Evolutionary conservation across 495 filamentous ascomycete species (phyloP).

Genomic region (Articulospora tetracladia): DNA sequence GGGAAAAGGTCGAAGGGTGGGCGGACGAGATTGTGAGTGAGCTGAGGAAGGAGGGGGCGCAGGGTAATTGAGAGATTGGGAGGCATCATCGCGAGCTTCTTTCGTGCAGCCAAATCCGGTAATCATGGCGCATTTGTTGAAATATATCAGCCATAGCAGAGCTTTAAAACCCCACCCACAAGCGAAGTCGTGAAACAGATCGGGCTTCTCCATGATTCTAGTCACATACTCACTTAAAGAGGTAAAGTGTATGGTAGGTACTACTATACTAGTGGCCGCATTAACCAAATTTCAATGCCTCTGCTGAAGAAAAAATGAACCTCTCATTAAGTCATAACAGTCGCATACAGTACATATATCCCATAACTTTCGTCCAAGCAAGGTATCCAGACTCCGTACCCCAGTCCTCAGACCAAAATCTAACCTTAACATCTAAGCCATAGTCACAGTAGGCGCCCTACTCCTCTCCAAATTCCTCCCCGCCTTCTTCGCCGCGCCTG

Average conservation of each 20-base stretch:
- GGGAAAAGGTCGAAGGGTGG: not conserved
- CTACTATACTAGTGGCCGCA: no score
- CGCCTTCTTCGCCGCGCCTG: slow-evolving; percentile 27
- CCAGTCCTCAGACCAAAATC: not conserved
- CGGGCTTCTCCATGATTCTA: no score
- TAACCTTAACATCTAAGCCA: slow-evolving; percentile 13
- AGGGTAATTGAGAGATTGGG: not conserved
- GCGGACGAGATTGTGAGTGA: not conserved
- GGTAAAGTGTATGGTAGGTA: no score
- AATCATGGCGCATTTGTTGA: no score
- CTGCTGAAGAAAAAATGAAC: no score
- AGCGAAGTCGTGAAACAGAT: no score
- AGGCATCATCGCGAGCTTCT: no score
- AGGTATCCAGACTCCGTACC: not conserved
- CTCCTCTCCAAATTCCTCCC: slow-evolving; percentile 19
- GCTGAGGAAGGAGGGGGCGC: not conserved
- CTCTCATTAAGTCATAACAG: slow-evolving; percentile 22
- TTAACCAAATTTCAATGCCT: no score
- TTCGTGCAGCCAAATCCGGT: no score
- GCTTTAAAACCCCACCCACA: no score
- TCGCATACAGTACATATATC: slow-evolving; percentile 1
- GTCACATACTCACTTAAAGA: no score
- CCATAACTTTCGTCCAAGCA: slow-evolving; percentile 3
- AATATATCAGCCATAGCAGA: no score
- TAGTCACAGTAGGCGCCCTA: slow-evolving; percentile 17